Conservation (phyloP, 192 early-diverging fungal genomes). For the Podila epicladia region DNA sequence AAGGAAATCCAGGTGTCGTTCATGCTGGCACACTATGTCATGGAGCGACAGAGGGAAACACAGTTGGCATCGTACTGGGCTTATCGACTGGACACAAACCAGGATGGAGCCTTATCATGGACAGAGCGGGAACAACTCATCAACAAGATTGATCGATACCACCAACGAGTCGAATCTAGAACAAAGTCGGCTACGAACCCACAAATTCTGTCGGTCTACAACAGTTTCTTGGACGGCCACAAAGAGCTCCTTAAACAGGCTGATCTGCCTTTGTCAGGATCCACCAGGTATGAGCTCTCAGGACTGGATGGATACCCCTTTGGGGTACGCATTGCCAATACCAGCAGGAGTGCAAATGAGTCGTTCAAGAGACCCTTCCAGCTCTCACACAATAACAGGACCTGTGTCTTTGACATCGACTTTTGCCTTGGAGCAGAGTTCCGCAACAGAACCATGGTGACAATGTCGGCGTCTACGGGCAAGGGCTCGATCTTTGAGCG, state of each 20-base stretch:
- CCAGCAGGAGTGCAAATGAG: background rate
- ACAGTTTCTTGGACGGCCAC: constrained; percentile 12
- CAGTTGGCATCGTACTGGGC: constrained; percentile 47
- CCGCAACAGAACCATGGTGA: background rate
- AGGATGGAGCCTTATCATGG: constrained; percentile 34
- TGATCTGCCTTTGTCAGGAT: background rate
- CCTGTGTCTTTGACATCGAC: constrained; percentile 27
- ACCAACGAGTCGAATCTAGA: background rate
- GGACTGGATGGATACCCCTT: constrained; percentile 46
- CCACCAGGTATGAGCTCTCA: constrained; percentile 19
- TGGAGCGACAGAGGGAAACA: constrained; percentile 52
- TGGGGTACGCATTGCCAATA: background rate
- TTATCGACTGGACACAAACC: constrained; percentile 41
- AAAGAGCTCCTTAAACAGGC: background rate
- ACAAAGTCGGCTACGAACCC: background rate
- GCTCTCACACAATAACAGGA: background rate
- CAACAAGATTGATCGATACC: constrained; percentile 7
- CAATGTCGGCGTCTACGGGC: constrained; percentile 1
- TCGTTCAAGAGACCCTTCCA: background rate
- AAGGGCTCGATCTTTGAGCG: constrained; percentile 30
- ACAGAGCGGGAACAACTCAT: constrained; percentile 38
- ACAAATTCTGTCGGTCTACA: background rate
- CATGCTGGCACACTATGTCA: constrained; percentile 51
- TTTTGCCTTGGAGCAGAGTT: constrained; percentile 46
- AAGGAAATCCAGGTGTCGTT: constrained; percentile 44